Percentiles rank a stretch among this genome's conserved stretches.
These are phyloP conservation scores for Glycine tomentella DNA, from an alignment of 306 rosid species.

Conservation along the genomic window DNA sequence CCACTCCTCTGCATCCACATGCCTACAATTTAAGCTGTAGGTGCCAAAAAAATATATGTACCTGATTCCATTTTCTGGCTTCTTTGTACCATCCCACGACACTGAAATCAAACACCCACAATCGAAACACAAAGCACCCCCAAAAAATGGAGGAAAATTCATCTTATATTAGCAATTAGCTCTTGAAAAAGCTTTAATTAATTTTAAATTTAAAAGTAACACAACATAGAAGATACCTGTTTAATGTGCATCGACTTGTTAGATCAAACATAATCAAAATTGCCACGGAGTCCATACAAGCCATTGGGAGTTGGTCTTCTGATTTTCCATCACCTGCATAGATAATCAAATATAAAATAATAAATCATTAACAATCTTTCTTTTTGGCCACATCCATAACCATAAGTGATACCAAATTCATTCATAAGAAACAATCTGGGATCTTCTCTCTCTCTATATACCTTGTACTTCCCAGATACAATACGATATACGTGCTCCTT, in stretches of 20 bases:
- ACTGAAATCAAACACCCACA: slow-evolving; percentile 58
- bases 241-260: slow-evolving; percentile 92
- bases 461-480: slow-evolving; percentile 97
- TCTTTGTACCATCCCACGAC: slow-evolving; percentile 74
- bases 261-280: slow-evolving; percentile 95
- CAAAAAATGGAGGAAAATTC: background rate
- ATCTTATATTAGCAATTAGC: slow-evolving; percentile 33
- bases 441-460: slow-evolving; percentile 51
- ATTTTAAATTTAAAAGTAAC: background rate
- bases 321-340: slow-evolving; percentile 68
- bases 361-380: background rate
- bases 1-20: slow-evolving; percentile 13
- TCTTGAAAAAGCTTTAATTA: background rate
- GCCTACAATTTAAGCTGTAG: background rate
- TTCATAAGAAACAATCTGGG: background rate
- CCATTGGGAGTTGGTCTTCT: slow-evolving; percentile 65
- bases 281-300: slow-evolving; percentile 91
- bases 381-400: background rate
- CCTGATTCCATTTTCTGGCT: slow-evolving; percentile 94
- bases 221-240: slow-evolving; percentile 53
- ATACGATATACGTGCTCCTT: slow-evolving; percentile 86
- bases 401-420: slow-evolving; percentile 17
- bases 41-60: slow-evolving; percentile 23
- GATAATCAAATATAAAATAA: background rate
- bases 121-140: background rate